phyloP scores from a whole-genome alignment of 352 stramenopile genomes.

The Phytophthora megakarya region DNA sequence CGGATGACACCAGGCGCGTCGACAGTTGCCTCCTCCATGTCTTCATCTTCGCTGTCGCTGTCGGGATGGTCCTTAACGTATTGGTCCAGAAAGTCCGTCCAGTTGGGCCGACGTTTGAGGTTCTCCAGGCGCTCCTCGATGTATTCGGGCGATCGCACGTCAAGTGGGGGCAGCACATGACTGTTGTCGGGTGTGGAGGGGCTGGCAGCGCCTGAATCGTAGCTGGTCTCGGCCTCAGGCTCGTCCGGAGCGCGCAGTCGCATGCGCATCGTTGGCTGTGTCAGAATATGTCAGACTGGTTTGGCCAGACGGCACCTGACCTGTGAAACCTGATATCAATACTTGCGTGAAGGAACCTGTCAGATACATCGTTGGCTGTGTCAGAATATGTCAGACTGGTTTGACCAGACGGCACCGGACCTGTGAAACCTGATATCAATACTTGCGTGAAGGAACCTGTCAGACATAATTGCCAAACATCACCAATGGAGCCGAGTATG shows the following conservation, averaged over 20 bases:
- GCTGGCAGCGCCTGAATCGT: constrained; percentile 25
- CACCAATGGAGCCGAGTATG: constrained; percentile 24
- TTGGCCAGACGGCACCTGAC: background rate
- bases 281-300: constrained; percentile 3
- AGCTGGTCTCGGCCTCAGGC: constrained; percentile 42
- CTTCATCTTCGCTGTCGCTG: constrained; percentile 48
- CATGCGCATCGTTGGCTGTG: constrained; percentile 63
- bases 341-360: too few species aligned
- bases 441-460: too few species aligned
- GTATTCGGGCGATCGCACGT: constrained; percentile 79
- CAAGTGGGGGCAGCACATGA: constrained; percentile 48
- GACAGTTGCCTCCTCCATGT: constrained; percentile 28
- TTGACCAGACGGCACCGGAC: background rate
- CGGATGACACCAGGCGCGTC: constrained; percentile 44
- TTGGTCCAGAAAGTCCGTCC: constrained; percentile 68
- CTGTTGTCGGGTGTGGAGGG: constrained; percentile 25
- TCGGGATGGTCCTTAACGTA: constrained; percentile 66
- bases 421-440: background rate
- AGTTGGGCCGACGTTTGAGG: constrained; percentile 76
- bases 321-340: background rate
- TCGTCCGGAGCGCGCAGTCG: constrained; percentile 72
- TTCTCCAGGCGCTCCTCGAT: constrained; percentile 88
- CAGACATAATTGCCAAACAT: too few species aligned
- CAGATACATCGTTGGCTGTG: constrained; percentile 36
- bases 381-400: constrained; percentile 3